Base-by-base conservation (phyloP, 225 moss, liverwort and hornwort genomes). In the Ulota crispa region DNA sequence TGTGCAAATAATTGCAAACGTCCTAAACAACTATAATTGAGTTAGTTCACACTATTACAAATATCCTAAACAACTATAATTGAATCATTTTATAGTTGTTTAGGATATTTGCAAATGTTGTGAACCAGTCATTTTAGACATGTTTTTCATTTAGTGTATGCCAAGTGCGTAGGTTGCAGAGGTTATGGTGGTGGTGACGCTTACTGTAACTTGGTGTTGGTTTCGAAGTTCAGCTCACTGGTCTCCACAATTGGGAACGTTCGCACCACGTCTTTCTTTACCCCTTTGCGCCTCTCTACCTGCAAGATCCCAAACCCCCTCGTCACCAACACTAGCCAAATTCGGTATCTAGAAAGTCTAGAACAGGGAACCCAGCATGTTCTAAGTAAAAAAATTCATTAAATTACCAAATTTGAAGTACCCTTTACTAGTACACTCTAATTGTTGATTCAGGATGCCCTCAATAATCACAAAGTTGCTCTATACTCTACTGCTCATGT, bases 231-330 rank as follows among this genome's bases (percentile, higher is more conserved):
- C 8, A 83, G 75, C 26, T 87, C 75, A 55, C 74, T 78, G 41
- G 78, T 45, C 78, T 81, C 81, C 23, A 89, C 54, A 16, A 75
- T 24, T 39, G 83, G 89, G 2, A 85, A 87, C 7, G 85, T 54
- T 4, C 77, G 70, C 56, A 85, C 77, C 28, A 57, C 85, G 13
- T 78, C 85, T 78, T 87, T 78, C 71, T 78, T 76, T 5, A 85
- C 26, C 23, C 85, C 85, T 63, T 73, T 83, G 30, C 68, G 70
- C 23, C 16, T 81, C 52, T 62, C 78, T 27, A 52, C 78, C 88
- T 88, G 83, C 81, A 80, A 78, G 28, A 8, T 26, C 12, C 14
- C 45, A 14, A 12, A 26, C 4, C 75, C 55, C 31, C 39, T 50
- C 7, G 69, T 76, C 42, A 59, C 28, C 76, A 76, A 20, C 42